These are phyloP conservation scores for Zoysia matrella DNA, from an alignment of 202 grass and related monocot genomes.

Conservation along the genomic window DNA sequence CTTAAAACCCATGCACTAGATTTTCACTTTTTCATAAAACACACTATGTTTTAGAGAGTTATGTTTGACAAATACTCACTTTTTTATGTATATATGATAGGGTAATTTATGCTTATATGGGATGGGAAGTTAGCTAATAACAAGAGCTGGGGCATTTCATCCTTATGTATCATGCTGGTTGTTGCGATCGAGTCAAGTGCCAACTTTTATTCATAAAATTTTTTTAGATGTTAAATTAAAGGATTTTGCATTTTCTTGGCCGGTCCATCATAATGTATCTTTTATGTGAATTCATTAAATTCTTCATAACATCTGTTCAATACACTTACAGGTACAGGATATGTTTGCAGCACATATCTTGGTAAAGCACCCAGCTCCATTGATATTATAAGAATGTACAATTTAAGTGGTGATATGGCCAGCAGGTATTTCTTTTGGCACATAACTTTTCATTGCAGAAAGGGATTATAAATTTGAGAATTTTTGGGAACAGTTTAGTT, in stretches of 20 bases:
- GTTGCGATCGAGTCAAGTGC: conserved; percentile 20
- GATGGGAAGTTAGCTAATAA: conserved; percentile 11
- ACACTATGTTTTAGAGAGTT: no score
- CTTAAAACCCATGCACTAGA: background rate
- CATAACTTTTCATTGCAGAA: conserved; percentile 14
- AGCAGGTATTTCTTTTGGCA: conserved; percentile 61
- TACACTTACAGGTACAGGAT: conserved; percentile 86
- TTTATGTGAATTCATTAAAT: conserved; percentile 5
- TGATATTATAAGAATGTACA: conserved; percentile 92
- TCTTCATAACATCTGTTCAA: conserved; percentile 23
- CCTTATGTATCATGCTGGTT: background rate
- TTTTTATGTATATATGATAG: no score
- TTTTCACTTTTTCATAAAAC: no score
- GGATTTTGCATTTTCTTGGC: conserved; percentile 11
- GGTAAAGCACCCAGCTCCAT: conserved; percentile 61
- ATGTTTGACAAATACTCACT: no score
- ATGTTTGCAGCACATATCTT: conserved; percentile 90
- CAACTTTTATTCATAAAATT: background rate
- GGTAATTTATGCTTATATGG: background rate
- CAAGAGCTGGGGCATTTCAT: background rate
- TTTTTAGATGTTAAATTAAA: conserved; percentile 8
- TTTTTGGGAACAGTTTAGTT: background rate
- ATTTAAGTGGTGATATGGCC: conserved; percentile 66
- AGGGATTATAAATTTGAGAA: background rate
- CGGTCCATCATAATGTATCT: background rate